Evolutionary conservation across 257 asterid genomes (phyloP).

Genomic region (Nyctanthes arbortristis): DNA sequence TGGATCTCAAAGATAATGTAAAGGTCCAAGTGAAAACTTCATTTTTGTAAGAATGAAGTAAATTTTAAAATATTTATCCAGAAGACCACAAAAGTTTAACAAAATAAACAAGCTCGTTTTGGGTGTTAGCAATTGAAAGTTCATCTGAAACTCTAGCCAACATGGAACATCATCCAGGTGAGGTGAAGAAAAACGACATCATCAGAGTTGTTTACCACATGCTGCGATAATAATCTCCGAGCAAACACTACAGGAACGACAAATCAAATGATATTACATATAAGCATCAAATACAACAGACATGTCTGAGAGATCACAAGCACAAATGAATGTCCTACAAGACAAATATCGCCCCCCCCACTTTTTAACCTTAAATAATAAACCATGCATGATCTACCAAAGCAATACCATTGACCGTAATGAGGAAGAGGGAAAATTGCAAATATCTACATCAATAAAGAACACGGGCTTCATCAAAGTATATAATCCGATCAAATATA

Average conservation of each 20-base stretch:
- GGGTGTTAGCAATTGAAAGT: neutral
- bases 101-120: conserved; percentile 19
- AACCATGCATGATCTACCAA: neutral
- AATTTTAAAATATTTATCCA: conserved; percentile 8
- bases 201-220: neutral
- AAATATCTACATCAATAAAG: conserved; percentile 1
- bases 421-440: neutral
- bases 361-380: neutral
- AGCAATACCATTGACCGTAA: neutral
- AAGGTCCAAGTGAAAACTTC: neutral
- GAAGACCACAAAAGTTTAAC: conserved; percentile 16
- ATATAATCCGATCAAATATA: neutral
- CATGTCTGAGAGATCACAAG: neutral
- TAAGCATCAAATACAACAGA: conserved; percentile 7
- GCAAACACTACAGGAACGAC: conserved; percentile 2
- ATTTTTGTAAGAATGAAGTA: neutral
- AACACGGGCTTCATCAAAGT: neutral
- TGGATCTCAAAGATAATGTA: conserved; percentile 5
- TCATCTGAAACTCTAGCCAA: neutral
- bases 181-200: conserved; percentile 3
- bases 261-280: conserved; percentile 4
- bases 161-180: neutral
- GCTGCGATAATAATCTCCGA: neutral
- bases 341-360: neutral
- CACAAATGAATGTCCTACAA: neutral